A percentile compares a stretch with the other conserved stretches of the same genome.
These are phyloP conservation scores for Yamadazyma mexicana DNA, from an alignment of 1,139 yeast genomes.

Conservation along the genomic window DNA sequence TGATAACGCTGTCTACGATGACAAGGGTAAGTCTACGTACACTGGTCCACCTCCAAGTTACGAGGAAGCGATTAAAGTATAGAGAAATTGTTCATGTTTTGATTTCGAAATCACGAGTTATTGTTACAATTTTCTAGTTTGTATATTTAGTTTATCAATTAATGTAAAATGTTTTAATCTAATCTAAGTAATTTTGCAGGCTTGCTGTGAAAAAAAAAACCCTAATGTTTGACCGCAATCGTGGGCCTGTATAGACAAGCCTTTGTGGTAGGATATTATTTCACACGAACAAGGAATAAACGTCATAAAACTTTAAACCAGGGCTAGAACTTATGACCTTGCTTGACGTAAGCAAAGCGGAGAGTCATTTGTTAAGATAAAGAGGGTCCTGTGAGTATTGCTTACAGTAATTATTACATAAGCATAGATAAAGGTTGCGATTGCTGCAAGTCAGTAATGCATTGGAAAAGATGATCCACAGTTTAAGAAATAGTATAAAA, in stretches of 20 bases:
- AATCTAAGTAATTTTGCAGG: too few relatives aligned
- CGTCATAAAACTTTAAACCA: not conserved
- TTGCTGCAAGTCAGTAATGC: conserved; percentile 1
- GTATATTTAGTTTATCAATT: conserved; percentile 1
- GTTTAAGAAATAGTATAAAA: too few relatives aligned
- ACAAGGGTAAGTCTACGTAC: conserved; percentile 52
- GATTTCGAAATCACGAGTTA: too few relatives aligned
- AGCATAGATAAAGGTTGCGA: not conserved
- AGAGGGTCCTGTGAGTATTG: not conserved
- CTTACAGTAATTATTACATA: not conserved
- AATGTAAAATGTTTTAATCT: not conserved
- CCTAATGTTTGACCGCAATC: too few relatives aligned
- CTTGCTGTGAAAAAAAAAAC: too few relatives aligned
- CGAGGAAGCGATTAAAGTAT: conserved; percentile 39
- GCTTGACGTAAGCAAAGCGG: not conserved
- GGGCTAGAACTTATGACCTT: not conserved
- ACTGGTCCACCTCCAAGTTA: conserved; percentile 66
- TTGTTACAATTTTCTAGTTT: not conserved
- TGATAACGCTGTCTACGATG: conserved; percentile 55
- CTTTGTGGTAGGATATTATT: too few relatives aligned
- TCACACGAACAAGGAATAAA: too few relatives aligned
- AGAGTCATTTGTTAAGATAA: not conserved
- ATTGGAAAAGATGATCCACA: not conserved
- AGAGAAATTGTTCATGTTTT: too few relatives aligned
- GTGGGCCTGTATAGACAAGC: too few relatives aligned